phyloP scores from a whole-genome alignment of 768 basidiomycete genomes.

The Pleurotus tuoliensis region DNA sequence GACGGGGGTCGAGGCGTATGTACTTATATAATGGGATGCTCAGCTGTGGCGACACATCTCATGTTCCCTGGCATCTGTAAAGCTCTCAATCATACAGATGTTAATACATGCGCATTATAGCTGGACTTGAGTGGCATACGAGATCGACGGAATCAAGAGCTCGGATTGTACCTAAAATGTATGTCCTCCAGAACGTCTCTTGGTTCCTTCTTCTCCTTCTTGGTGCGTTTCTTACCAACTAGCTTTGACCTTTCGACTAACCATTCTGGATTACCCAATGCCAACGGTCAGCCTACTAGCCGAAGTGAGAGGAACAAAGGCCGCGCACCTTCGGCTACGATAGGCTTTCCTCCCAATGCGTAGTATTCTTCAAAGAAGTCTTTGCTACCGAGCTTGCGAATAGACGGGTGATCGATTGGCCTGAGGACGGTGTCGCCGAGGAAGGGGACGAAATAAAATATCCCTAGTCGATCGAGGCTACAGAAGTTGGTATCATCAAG shows the following conservation, averaged over 20 bases:
- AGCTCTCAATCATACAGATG: no score
- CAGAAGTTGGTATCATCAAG: background rate
- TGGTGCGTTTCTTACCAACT: background rate
- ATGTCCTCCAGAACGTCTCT: slow-evolving; percentile 5
- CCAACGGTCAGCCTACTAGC: background rate
- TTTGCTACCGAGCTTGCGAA: slow-evolving; percentile 9
- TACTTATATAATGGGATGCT: no score
- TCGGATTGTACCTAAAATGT: slow-evolving; percentile 1
- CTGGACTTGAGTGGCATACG: no score
- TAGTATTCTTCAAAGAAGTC: slow-evolving; percentile 14
- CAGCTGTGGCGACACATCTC: no score
- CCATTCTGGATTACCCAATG: background rate
- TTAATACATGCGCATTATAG: no score
- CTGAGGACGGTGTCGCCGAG: slow-evolving; percentile 10
- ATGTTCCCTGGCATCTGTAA: no score
- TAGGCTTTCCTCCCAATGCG: slow-evolving; percentile 11
- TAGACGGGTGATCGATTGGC: slow-evolving; percentile 8
- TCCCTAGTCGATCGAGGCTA: slow-evolving; percentile 13
- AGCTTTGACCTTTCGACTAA: slow-evolving; percentile 1
- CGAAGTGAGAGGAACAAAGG: background rate
- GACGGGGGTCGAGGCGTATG: no score
- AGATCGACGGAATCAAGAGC: background rate
- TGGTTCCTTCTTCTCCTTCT: background rate
- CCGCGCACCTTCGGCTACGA: slow-evolving; percentile 11
- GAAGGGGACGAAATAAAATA: slow-evolving; percentile 14